Evolutionary conservation across 140 eudicot genomes (phyloP).

Genomic region (Eryngium alpinum): DNA sequence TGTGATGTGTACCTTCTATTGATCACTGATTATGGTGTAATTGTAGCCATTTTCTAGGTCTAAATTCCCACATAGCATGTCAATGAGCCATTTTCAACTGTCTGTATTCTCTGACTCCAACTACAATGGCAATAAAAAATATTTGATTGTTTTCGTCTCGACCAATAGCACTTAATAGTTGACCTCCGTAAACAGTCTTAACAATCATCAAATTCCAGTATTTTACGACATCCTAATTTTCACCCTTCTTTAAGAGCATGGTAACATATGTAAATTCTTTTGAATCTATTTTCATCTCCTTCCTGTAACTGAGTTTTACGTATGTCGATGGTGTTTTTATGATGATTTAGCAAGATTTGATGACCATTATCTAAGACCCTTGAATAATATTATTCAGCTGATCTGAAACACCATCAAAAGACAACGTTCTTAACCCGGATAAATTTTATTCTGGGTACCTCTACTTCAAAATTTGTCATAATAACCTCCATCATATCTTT

Average conservation of each 20-base stretch:
- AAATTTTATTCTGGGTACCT: not conserved
- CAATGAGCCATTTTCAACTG: too few species aligned
- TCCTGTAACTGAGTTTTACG: not conserved
- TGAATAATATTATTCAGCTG: not conserved
- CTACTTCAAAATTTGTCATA: not conserved
- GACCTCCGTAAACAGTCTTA: not conserved
- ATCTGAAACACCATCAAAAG: not conserved
- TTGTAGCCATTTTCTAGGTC: too few species aligned
- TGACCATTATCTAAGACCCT: not conserved
- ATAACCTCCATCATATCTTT: not conserved
- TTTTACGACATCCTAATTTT: not conserved
- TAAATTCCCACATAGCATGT: too few species aligned
- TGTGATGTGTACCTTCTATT: too few species aligned
- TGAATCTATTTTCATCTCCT: not conserved
- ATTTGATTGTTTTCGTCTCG: not conserved
- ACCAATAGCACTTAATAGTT: not conserved
- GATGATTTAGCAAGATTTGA: not conserved
- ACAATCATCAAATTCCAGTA: not conserved
- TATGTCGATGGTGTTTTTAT: not conserved
- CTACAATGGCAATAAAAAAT: too few species aligned
- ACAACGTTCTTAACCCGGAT: not conserved
- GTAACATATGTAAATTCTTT: not conserved
- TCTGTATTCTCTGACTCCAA: too few species aligned
- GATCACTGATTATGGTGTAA: too few species aligned
- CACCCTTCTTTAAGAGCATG: not conserved